Conservation (phyloP, 139 green algal genomes). For the Micractinium conductrix region DNA sequence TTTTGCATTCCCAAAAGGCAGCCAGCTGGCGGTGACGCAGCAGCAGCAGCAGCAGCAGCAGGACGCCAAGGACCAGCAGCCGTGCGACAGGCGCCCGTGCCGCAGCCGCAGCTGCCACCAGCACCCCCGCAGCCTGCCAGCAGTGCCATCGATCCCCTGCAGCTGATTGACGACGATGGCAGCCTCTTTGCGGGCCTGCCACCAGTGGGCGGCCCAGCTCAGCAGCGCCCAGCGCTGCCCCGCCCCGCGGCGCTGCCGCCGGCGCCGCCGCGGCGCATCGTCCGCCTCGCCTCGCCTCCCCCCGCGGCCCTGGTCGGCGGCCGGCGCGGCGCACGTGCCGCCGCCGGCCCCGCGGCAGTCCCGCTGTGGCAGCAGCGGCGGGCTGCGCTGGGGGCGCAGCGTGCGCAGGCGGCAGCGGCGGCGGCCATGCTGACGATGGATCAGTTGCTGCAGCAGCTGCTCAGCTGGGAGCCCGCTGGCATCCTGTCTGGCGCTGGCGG, state of each 20-base stretch:
- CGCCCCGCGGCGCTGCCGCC: background rate
- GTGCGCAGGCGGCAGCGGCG: background rate
- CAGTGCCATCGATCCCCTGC: background rate
- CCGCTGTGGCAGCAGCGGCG: conserved; percentile 32
- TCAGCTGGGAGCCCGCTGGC: conserved; percentile 28
- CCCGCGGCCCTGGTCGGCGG: background rate
- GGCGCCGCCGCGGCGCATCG: background rate
- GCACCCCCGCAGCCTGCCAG: background rate
- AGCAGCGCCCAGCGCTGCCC: background rate
- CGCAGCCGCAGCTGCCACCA: background rate
- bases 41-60: background rate
- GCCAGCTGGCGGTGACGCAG: background rate
- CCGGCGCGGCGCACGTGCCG: background rate
- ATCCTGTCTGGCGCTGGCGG: conserved; percentile 14
- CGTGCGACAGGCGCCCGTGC: background rate
- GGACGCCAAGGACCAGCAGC: background rate
- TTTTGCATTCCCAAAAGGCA: background rate
- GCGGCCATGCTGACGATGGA: conserved; percentile 25
- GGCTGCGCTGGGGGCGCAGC: background rate
- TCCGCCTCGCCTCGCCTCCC: background rate
- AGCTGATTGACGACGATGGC: background rate
- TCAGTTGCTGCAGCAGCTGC: conserved; percentile 39
- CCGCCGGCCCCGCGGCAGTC: background rate
- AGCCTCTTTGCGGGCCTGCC: conserved; percentile 3
- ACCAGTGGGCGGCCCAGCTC: background rate